phyloP scores from a whole-genome alignment of 2,329 filamentous ascomycete genomes.

The Paecilomyces niveus region DNA sequence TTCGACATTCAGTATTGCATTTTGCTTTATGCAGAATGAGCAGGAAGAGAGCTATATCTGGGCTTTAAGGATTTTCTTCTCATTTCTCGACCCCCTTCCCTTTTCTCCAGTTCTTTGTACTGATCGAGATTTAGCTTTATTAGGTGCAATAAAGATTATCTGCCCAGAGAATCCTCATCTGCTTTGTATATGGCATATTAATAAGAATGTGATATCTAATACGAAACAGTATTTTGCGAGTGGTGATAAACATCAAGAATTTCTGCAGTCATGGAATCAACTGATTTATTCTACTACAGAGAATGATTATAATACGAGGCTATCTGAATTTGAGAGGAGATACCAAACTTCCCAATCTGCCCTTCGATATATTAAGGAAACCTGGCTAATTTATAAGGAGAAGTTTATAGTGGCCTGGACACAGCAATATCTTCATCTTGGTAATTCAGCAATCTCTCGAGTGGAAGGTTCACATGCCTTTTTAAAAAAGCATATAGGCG shows the following conservation, averaged over 20 bases:
- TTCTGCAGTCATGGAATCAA: conserved; percentile 1
- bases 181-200: too few species aligned
- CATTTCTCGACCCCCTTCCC: too few species aligned
- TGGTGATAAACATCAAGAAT: neutral
- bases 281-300: conserved; percentile 3
- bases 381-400: conserved; percentile 5
- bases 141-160: too few species aligned
- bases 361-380: conserved; percentile 5
- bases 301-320: neutral
- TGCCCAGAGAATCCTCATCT: too few species aligned
- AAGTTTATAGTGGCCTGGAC: conserved; percentile 3
- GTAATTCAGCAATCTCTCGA: conserved; percentile 2
- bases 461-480: conserved; percentile 4
- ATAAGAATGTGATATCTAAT: too few species aligned
- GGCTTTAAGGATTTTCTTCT: too few species aligned
- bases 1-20: too few species aligned
- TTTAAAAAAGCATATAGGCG: conserved; percentile 3
- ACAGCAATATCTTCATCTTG: conserved; percentile 2
- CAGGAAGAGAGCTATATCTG: too few species aligned
- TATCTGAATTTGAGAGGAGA: conserved; percentile 1
- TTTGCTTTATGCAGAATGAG: too few species aligned
- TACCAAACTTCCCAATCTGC: neutral
- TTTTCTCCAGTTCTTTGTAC: too few species aligned
- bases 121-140: too few species aligned
- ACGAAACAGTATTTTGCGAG: too few species aligned